phyloP scores from a whole-genome alignment of 2,329 filamentous ascomycete genomes.

The Neofusicoccum cordaticola region DNA sequence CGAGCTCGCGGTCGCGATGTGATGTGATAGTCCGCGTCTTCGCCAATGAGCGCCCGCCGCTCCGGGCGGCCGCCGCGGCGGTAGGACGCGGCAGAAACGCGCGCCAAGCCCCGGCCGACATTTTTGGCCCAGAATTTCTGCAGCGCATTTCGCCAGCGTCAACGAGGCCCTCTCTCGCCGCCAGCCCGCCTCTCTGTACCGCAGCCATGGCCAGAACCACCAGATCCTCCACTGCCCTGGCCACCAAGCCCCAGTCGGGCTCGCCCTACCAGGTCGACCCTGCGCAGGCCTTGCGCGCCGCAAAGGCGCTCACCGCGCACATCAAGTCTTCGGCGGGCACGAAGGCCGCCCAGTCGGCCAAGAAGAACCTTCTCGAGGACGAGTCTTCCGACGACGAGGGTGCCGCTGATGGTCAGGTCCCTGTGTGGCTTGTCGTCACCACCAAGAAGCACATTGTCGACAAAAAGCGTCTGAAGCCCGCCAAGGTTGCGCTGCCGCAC shows the following conservation, averaged over 20 bases:
- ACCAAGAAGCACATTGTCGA: conserved; percentile 69
- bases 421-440: conserved; percentile 61
- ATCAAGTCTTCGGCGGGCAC: conserved; percentile 51
- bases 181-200: background rate
- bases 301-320: conserved; percentile 57
- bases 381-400: conserved; percentile 34
- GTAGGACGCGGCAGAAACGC: background rate
- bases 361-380: conserved; percentile 55
- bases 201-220: conserved; percentile 26
- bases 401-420: conserved; percentile 44
- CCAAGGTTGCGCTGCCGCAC: conserved; percentile 59
- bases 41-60: background rate
- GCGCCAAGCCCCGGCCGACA: background rate
- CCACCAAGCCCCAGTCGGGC: conserved; percentile 35
- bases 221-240: conserved; percentile 32
- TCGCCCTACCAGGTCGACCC: conserved; percentile 45
- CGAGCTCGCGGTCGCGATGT: background rate
- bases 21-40: background rate
- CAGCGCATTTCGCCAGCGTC: background rate
- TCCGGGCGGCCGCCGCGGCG: background rate
- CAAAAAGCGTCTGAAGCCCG: conserved; percentile 76
- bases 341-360: conserved; percentile 48
- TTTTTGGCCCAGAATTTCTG: conserved; percentile 13
- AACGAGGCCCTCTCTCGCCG: background rate
- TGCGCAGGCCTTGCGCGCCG: conserved; percentile 56